A percentile compares a stretch with the other conserved stretches of the same genome.
Conservation (phyloP, 768 basidiomycete species). For the Gloeopeniophorella convolvens region DNA sequence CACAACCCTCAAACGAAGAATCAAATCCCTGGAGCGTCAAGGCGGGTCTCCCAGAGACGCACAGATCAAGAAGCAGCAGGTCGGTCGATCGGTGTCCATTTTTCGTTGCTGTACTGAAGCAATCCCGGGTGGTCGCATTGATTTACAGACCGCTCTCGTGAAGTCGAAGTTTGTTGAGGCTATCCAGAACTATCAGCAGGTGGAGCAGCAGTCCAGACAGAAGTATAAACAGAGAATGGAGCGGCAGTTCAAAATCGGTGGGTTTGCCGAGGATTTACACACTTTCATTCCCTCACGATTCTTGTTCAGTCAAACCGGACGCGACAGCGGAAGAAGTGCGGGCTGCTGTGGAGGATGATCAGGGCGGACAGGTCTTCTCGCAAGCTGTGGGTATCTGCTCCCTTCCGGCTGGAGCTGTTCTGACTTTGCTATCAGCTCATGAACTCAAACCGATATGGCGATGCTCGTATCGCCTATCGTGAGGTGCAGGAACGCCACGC, state of each 20-base stretch:
- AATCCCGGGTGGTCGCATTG: neutral
- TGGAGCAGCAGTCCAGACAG: constrained; percentile 63
- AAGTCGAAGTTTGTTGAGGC: constrained; percentile 69
- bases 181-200: constrained; percentile 69
- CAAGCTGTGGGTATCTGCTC: constrained; percentile 45
- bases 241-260: constrained; percentile 74
- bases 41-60: constrained; percentile 36
- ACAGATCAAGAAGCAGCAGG: constrained; percentile 43
- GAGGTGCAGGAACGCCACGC: constrained; percentile 98
- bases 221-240: constrained; percentile 63
- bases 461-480: constrained; percentile 83
- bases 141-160: constrained; percentile 46
- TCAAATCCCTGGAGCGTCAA: constrained; percentile 48
- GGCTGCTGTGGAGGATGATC: constrained; percentile 58
- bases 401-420: neutral
- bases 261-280: constrained; percentile 8
- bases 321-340: constrained; percentile 77
- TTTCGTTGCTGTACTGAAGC: neutral
- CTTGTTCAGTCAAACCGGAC: constrained; percentile 67
- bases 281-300: neutral
- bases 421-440: constrained; percentile 50
- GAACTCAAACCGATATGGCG: constrained; percentile 86
- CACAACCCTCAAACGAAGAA: constrained; percentile 49
- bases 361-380: constrained; percentile 68
- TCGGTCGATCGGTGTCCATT: constrained; percentile 20